A percentile compares a stretch with the other conserved stretches of the same genome.
These are phyloP conservation scores for Dentipellis fragilis DNA, from an alignment of 768 basidiomycete genomes.

Conservation along the genomic window DNA sequence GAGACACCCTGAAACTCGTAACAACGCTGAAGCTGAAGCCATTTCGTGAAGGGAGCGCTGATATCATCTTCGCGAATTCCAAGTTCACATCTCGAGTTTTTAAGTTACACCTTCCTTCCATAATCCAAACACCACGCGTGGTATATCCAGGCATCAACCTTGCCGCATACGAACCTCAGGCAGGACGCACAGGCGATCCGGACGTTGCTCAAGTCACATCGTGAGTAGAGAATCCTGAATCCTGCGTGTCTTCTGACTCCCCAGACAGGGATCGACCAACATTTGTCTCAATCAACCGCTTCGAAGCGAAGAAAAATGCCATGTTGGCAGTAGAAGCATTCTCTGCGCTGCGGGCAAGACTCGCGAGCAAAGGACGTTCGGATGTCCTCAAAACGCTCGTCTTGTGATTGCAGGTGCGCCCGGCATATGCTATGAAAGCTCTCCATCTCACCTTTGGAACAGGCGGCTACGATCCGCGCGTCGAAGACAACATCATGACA, in stretches of 20 bases:
- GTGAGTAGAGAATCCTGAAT: constrained; percentile 30
- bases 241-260: background rate
- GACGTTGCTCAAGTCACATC: constrained; percentile 47
- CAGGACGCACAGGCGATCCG: constrained; percentile 30
- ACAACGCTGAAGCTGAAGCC: too few relatives aligned
- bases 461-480: constrained; percentile 88
- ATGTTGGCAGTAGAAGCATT: constrained; percentile 76
- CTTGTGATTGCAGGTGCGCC: constrained; percentile 68
- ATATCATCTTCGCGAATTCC: constrained; percentile 87
- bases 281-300: constrained; percentile 84
- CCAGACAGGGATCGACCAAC: constrained; percentile 50
- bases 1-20: background rate
- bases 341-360: constrained; percentile 35
- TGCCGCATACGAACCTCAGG: constrained; percentile 45
- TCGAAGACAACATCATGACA: constrained; percentile 74
- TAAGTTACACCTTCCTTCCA: constrained; percentile 59
- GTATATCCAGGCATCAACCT: constrained; percentile 95
- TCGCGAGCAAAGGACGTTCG: constrained; percentile 7
- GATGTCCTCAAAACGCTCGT: constrained; percentile 32
- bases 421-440: background rate
- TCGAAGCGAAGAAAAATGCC: constrained; percentile 91
- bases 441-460: background rate
- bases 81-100: constrained; percentile 82
- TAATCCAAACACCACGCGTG: constrained; percentile 53
- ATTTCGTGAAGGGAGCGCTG: constrained; percentile 59